These are phyloP conservation scores for Sclerotinia spermophila DNA, from an alignment of 2,329 filamentous ascomycete species.

Conservation along the genomic window DNA sequence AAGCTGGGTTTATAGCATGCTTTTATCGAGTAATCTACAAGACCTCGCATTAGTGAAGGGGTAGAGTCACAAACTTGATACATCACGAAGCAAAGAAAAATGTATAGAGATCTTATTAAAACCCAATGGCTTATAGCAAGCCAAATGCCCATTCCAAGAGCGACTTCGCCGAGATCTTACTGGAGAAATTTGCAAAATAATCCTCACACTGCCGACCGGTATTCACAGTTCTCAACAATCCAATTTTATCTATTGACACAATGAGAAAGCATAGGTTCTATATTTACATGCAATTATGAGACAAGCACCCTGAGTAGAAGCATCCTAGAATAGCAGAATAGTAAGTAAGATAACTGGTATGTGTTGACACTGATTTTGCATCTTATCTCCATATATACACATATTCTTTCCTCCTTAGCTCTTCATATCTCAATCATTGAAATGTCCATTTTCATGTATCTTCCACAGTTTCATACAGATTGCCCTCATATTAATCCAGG, in stretches of 20 bases:
- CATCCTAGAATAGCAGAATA: not conserved
- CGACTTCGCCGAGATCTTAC: not conserved
- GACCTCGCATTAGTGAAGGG: not conserved
- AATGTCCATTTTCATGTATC: not conserved
- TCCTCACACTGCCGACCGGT: too few relatives aligned
- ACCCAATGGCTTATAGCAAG: too few relatives aligned
- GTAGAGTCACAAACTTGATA: not conserved
- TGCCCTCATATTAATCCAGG: constrained; percentile 47
- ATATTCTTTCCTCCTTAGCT: not conserved
- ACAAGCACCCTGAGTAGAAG: not conserved
- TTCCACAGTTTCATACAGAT: not conserved
- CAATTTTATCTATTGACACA: not conserved
- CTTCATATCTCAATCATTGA: not conserved
- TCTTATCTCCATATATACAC: not conserved
- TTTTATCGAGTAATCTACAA: not conserved
- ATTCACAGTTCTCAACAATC: not conserved
- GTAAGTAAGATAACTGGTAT: not conserved
- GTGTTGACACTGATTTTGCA: not conserved
- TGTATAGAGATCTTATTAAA: not conserved
- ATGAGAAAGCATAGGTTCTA: not conserved
- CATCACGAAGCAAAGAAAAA: not conserved
- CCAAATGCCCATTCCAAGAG: not conserved
- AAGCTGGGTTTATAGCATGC: not conserved
- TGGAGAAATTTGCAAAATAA: too few relatives aligned
- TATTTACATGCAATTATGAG: not conserved